phyloP scores from a whole-genome alignment of 345 rosid genomes.

The Nephelium lappaceum region DNA sequence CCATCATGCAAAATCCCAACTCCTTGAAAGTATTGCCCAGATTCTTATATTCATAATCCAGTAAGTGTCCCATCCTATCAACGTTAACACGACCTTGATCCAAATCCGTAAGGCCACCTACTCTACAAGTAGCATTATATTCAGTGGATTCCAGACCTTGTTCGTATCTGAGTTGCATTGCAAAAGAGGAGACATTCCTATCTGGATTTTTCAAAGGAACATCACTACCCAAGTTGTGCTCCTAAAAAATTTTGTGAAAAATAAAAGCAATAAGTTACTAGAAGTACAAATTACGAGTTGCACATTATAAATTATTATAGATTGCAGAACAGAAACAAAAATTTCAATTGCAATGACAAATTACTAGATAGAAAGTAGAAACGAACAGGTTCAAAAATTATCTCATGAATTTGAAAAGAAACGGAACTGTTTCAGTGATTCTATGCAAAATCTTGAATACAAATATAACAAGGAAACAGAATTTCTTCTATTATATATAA shows the following conservation, averaged over 20 bases:
- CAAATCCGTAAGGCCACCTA: conserved; percentile 12
- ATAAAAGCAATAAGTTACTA: conserved; percentile 1
- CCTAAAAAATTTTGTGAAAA: conserved; percentile 38
- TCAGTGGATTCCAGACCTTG: conserved; percentile 35
- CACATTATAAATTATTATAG: too few relatives aligned
- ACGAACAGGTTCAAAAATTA: background rate
- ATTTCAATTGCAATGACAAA: background rate
- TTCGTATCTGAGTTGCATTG: conserved; percentile 61
- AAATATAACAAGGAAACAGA: background rate
- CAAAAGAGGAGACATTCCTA: conserved; percentile 79
- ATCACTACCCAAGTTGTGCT: conserved; percentile 79
- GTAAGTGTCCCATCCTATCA: conserved; percentile 17
- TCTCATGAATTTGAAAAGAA: background rate
- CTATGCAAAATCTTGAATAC: background rate
- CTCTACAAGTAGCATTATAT: conserved; percentile 13
- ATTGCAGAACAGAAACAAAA: background rate
- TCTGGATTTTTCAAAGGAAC: conserved; percentile 78
- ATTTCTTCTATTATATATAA: background rate
- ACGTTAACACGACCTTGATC: conserved; percentile 21
- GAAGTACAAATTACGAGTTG: conserved; percentile 2
- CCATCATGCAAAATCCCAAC: conserved; percentile 80
- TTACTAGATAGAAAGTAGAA: background rate
- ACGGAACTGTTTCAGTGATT: background rate
- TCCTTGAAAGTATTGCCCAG: conserved; percentile 59
- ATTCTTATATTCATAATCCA: conserved; percentile 46